A percentile compares a stretch with the other conserved stretches of the same genome.
These are phyloP conservation scores for Pulveroboletus ravenelii DNA, from an alignment of 768 basidiomycete genomes.

Conservation along the genomic window DNA sequence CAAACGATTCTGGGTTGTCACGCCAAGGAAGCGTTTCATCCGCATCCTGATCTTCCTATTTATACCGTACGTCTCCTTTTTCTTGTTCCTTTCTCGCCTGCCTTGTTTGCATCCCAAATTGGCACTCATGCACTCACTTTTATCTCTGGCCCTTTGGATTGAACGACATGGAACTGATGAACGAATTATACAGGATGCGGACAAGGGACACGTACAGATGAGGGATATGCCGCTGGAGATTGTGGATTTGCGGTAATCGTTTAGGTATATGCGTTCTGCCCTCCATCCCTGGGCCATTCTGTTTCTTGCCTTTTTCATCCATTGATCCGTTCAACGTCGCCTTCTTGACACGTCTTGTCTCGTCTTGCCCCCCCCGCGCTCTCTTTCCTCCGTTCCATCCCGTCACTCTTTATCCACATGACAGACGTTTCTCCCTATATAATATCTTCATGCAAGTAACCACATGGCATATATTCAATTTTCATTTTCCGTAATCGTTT, in stretches of 20 bases:
- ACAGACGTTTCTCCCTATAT: constrained; percentile 5
- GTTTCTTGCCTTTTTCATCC: background rate
- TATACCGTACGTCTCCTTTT: constrained; percentile 61
- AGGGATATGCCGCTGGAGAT: constrained; percentile 72
- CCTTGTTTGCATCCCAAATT: background rate
- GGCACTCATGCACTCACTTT: background rate
- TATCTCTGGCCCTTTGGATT: background rate
- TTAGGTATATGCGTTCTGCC: background rate
- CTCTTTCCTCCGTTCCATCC: background rate
- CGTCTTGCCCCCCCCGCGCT: no score
- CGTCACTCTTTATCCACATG: background rate
- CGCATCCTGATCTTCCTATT: constrained; percentile 78
- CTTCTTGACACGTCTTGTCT: background rate
- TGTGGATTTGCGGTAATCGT: constrained; percentile 61
- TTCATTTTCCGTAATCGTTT: no score
- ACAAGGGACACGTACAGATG: constrained; percentile 81
- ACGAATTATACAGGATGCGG: constrained; percentile 55
- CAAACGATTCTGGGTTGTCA: constrained; percentile 64
- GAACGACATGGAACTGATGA: background rate
- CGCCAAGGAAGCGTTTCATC: constrained; percentile 77
- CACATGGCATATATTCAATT: constrained; percentile 1
- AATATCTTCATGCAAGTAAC: constrained; percentile 2
- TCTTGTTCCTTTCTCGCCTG: no score
- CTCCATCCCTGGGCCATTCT: no score
- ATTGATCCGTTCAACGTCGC: background rate